These are phyloP conservation scores for Quillaja saponaria DNA, from an alignment of 306 rosid genomes.

Conservation along the genomic window DNA sequence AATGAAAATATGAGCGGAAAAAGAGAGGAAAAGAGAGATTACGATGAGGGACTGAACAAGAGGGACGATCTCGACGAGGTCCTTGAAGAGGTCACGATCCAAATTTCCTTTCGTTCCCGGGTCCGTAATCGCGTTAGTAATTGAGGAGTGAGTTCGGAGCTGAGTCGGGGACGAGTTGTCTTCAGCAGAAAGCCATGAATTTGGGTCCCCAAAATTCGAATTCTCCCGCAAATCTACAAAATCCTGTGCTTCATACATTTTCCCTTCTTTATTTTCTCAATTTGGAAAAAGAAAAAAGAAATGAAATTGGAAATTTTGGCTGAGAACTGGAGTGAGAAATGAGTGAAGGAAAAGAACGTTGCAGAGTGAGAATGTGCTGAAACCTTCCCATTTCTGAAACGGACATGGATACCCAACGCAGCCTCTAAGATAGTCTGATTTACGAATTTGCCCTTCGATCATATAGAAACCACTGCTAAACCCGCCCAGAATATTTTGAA, in stretches of 20 bases:
- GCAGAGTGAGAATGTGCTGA: constrained; percentile 39
- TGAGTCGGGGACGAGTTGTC: constrained; percentile 53
- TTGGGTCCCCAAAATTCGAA: constrained; percentile 58
- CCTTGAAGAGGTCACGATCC: constrained; percentile 81
- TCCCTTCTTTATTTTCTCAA: neutral
- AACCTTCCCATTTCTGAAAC: constrained; percentile 28
- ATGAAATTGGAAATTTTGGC: neutral
- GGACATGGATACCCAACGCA: constrained; percentile 26
- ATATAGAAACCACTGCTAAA: neutral
- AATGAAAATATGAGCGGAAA: neutral
- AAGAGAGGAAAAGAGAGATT: constrained; percentile 19
- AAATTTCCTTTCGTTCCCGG: constrained; percentile 49
- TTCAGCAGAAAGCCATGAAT: constrained; percentile 74
- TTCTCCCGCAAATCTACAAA: constrained; percentile 62
- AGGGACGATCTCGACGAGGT: constrained; percentile 80
- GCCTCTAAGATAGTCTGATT: neutral
- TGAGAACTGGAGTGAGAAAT: constrained; percentile 4
- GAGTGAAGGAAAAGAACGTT: constrained; percentile 2
- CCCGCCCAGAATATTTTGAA: neutral
- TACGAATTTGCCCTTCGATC: constrained; percentile 26
- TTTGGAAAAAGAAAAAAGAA: neutral
- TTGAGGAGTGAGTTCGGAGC: constrained; percentile 41
- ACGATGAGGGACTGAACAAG: constrained; percentile 25
- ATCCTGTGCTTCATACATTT: constrained; percentile 66
- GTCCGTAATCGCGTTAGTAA: constrained; percentile 29